Conservation (phyloP, 2,329 filamentous ascomycete genomes). For the Fusarium aywerte region DNA sequence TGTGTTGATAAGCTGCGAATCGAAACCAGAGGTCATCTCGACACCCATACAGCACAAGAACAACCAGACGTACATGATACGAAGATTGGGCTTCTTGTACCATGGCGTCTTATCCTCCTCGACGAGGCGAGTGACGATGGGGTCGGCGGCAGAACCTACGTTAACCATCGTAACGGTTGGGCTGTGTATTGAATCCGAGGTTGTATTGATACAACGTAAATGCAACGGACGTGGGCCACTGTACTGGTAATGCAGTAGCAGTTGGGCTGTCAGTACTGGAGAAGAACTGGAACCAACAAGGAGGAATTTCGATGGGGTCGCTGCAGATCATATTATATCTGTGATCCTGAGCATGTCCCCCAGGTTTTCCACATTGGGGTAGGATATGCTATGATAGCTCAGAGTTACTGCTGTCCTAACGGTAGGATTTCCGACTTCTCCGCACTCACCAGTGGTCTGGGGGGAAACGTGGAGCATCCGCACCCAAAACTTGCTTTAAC, state of each 20-base stretch:
- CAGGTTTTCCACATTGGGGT: neutral
- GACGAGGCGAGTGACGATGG: slow-evolving; percentile 49
- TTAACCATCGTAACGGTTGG: slow-evolving; percentile 33
- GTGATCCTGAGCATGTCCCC: neutral
- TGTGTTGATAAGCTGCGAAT: slow-evolving; percentile 58
- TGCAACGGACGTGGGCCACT: neutral
- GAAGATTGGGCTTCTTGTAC: slow-evolving; percentile 66
- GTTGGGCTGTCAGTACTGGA: neutral
- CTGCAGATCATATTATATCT: slow-evolving; percentile 31
- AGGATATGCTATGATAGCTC: neutral
- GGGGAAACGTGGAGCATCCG: slow-evolving; percentile 28
- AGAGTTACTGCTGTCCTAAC: slow-evolving; percentile 1
- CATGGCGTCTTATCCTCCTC: slow-evolving; percentile 53
- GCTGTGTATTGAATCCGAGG: neutral
- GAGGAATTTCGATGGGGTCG: slow-evolving; percentile 1
- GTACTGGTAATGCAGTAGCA: neutral
- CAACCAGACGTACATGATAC: slow-evolving; percentile 62
- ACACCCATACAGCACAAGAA: slow-evolving; percentile 66
- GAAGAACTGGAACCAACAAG: slow-evolving; percentile 3
- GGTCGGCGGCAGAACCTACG: slow-evolving; percentile 33
- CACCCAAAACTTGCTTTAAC: slow-evolving; percentile 15
- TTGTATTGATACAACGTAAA: neutral
- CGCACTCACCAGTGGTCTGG: slow-evolving; percentile 25
- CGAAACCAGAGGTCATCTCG: slow-evolving; percentile 67
- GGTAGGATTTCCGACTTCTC: slow-evolving; percentile 24